Conservation (phyloP, 768 basidiomycete genomes). For the Boletus barrowsii region DNA sequence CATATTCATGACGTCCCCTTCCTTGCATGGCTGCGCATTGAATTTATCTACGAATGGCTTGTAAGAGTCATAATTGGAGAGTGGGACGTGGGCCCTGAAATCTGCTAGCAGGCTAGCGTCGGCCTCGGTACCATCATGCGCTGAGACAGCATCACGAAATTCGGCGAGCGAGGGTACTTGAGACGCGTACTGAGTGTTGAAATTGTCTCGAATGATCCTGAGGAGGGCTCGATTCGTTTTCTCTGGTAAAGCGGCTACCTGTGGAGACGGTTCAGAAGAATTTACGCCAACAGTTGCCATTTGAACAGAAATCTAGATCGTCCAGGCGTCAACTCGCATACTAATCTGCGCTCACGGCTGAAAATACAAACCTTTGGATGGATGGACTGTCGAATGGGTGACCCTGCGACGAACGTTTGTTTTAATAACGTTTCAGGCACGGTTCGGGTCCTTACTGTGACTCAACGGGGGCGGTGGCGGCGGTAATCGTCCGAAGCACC, state of each 20-base stretch:
- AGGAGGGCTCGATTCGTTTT: neutral
- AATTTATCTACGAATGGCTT: constrained; percentile 15
- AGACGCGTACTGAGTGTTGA: constrained; percentile 4
- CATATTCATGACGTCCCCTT: constrained; percentile 15
- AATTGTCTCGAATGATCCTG: constrained; percentile 8
- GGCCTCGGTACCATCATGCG: neutral
- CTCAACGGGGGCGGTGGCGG: too few species aligned
- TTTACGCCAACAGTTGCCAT: neutral
- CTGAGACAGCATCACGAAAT: constrained; percentile 10
- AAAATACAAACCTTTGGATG: neutral
- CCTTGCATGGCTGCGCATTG: constrained; percentile 14
- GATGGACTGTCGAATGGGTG: neutral
- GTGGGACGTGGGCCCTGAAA: constrained; percentile 8
- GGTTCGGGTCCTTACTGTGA: too few species aligned
- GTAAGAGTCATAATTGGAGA: constrained; percentile 14
- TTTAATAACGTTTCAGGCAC: neutral
- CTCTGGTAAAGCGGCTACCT: neutral
- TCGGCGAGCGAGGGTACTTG: neutral
- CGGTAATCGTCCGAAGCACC: too few species aligned
- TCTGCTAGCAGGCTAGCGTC: constrained; percentile 6
- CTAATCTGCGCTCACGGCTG: too few species aligned
- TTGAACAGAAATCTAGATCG: neutral
- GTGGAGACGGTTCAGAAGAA: neutral
- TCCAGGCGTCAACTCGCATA: neutral
- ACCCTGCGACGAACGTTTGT: neutral